Evolutionary conservation across 2,329 filamentous ascomycete species (phyloP).

Genomic region (Fusarium fujikuroi): DNA sequence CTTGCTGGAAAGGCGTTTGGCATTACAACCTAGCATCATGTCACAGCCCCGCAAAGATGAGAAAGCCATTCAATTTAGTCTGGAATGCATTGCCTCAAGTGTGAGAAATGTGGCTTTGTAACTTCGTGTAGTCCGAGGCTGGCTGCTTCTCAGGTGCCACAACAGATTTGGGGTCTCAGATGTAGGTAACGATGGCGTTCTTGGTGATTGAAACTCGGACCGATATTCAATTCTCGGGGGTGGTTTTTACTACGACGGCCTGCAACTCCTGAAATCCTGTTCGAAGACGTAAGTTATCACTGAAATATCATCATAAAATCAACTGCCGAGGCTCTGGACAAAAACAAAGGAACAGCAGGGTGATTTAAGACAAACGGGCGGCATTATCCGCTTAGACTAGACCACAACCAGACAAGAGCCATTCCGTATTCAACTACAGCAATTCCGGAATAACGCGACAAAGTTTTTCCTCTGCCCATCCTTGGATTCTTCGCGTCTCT

Average conservation of each 20-base stretch:
- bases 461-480: slow-evolving; percentile 35
- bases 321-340: neutral
- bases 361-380: slow-evolving; percentile 5
- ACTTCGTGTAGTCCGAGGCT: neutral
- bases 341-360: neutral
- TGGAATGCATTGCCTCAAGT: neutral
- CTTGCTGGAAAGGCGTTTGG: neutral
- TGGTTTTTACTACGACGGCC: neutral
- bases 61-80: neutral
- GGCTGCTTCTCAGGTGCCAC: slow-evolving; percentile 1
- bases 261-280: neutral
- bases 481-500: slow-evolving; percentile 28
- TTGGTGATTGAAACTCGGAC: neutral
- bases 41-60: neutral
- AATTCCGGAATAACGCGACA: slow-evolving; percentile 22
- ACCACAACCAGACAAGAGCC: neutral
- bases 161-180: neutral
- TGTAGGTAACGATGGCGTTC: neutral
- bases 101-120: slow-evolving; percentile 1
- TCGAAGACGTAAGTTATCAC: no score
- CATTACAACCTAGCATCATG: neutral
- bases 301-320: neutral
- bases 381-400: slow-evolving; percentile 9
- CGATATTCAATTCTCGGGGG: neutral
- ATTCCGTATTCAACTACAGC: neutral